These are phyloP conservation scores for Chytriomyces confervae DNA, from an alignment of 192 early-diverging fungal species.

Conservation along the genomic window DNA sequence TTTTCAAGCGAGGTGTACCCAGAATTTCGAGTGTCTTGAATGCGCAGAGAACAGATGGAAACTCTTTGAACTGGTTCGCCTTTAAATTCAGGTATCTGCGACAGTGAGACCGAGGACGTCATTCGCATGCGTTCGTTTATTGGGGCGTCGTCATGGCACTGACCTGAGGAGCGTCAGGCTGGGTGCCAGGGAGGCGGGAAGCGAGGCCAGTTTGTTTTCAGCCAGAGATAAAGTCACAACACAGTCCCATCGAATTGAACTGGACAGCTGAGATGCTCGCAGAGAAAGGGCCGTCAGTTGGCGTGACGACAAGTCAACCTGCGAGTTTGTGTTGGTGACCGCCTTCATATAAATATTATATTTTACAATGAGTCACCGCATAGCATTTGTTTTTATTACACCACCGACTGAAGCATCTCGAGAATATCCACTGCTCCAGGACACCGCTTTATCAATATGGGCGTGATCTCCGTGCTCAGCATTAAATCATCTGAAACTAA, in stretches of 20 bases:
- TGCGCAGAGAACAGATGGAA: neutral
- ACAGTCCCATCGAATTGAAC: too few species aligned
- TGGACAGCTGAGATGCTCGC: neutral
- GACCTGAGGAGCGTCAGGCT: conserved; percentile 6
- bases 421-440: conserved; percentile 13
- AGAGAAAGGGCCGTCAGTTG: neutral
- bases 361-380: too few species aligned
- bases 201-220: neutral
- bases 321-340: neutral
- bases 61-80: neutral
- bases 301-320: neutral
- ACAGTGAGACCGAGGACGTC: neutral
- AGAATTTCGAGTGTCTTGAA: conserved; percentile 7
- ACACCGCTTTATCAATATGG: conserved; percentile 4
- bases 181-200: neutral
- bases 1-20: neutral
- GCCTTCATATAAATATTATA: too few species aligned
- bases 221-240: conserved; percentile 9
- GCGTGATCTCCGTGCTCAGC: conserved; percentile 10
- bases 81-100: conserved; percentile 9
- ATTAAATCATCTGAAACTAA: conserved; percentile 10
- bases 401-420: neutral
- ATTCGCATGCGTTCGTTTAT: neutral
- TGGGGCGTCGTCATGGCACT: neutral
- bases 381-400: too few species aligned